Conservation (phyloP, 1,284 basidiomycete genomes). For the Mycosarcoma maydis region DNA sequence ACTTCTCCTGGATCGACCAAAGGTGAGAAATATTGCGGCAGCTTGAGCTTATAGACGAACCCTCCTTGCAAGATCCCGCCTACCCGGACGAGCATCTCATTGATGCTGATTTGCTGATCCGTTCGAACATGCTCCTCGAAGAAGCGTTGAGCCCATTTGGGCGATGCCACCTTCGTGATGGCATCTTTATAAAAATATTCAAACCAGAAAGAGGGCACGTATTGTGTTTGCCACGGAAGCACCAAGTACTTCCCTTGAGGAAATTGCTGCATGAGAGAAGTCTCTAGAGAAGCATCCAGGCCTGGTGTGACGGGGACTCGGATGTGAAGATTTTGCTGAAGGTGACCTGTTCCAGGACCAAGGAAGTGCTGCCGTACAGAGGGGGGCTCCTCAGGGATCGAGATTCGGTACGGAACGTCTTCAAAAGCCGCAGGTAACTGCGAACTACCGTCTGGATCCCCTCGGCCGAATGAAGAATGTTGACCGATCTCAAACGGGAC, state of each 20-base stretch:
- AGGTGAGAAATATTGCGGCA: neutral
- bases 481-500: too few relatives aligned
- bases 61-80: neutral
- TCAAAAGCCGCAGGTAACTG: too few relatives aligned
- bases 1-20: neutral
- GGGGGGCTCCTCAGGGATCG: too few relatives aligned
- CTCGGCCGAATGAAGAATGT: too few relatives aligned
- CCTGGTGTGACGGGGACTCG: neutral
- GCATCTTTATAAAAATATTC: neutral
- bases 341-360: neutral
- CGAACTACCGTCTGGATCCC: too few relatives aligned
- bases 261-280: neutral
- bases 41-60: neutral
- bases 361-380: neutral
- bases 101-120: neutral
- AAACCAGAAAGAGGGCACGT: neutral
- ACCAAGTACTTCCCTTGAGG: neutral
- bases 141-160: neutral
- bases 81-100: too few relatives aligned
- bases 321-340: neutral
- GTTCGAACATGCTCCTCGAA: neutral
- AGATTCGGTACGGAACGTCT: too few relatives aligned
- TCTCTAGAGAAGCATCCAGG: neutral
- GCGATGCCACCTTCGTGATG: neutral
- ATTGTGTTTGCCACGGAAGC: neutral